Base-by-base conservation (phyloP, 78 protist genomes). In the Dictyostelium citrinum region DNA sequence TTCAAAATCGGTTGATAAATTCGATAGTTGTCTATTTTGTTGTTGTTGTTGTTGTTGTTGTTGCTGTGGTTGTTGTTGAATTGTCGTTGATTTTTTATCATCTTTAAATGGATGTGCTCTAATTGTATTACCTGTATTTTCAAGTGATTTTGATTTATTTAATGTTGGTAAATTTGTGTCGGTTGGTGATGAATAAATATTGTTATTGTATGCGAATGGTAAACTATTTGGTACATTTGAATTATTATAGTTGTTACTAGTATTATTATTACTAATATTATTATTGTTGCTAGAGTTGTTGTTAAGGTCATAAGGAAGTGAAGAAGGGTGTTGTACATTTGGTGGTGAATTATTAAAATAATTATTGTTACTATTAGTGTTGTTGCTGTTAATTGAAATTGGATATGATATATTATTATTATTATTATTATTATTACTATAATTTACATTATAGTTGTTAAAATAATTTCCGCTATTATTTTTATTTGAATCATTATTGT, bases 1-100 rank as follows among this genome's bases (percentile, higher is more conserved):
- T 88, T 88, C 93, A 79, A 88, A 88, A 68, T 88, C 93, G 1
- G 71, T 31, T 5, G 80, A 64, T 61, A 75, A 61, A 31, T 71
- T 70, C 14, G 27, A 39, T 76, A 24, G 75, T 51, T 75, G 79
- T 31, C 39, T 35, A 35, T 10, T 35, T 82, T 24, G 64, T 78
- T 33, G 75, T 61, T 5, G 88, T 80, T n/a, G 46, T 20, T 6
- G 70, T 37, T 20, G 14, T 79, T 10, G 33, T 39, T 41, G 29
- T 80, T 5, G 46, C 7, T 16, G 70, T 37, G 7, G 14, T 55
- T 10, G 33, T 39, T 41, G 29, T 49, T 49, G 60, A 10, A 8
- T 1, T 49, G 60, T 49, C 1, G 60, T 80, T 60, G 77, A 3
- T 61, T 22, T 31, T 35, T 81, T 35, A 58, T 81, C 83, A 27